Evolutionary conservation across 768 basidiomycete genomes (phyloP).

Genomic region (Hemileccinum impolitum): DNA sequence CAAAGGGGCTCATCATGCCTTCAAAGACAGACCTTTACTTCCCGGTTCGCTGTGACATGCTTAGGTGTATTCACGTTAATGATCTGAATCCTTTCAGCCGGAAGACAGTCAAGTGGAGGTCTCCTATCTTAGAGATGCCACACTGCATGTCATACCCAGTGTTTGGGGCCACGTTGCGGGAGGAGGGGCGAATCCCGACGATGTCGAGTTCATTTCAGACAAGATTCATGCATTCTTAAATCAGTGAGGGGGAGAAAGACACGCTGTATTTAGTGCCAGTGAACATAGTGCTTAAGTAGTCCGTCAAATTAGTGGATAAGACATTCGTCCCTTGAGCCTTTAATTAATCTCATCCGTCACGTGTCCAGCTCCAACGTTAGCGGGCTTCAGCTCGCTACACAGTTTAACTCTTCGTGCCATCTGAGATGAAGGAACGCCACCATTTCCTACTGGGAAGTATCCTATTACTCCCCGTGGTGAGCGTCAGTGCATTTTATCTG

Average conservation of each 20-base stretch:
- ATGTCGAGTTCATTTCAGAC: conserved; percentile 39
- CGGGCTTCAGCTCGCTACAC: neutral
- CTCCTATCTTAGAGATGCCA: conserved; percentile 38
- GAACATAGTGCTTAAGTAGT: too few species aligned
- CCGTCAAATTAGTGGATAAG: too few species aligned
- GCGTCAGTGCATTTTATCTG: conserved; percentile 75
- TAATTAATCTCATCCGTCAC: conserved; percentile 17
- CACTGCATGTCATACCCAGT: conserved; percentile 51
- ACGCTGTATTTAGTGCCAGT: neutral
- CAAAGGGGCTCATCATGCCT: conserved; percentile 56
- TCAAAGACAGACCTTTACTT: conserved; percentile 61
- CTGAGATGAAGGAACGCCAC: conserved; percentile 21
- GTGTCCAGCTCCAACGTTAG: conserved; percentile 14
- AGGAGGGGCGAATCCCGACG: conserved; percentile 38
- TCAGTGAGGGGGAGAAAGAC: conserved; percentile 12
- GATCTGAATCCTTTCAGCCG: conserved; percentile 34
- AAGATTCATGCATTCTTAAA: conserved; percentile 43
- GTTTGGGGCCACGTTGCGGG: conserved; percentile 59
- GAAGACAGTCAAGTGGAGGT: conserved; percentile 55
- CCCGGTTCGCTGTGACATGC: conserved; percentile 34
- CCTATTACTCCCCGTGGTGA: conserved; percentile 16
- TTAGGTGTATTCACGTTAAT: neutral
- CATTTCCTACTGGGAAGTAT: conserved; percentile 13
- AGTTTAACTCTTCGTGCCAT: neutral
- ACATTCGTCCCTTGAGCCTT: too few species aligned